These are phyloP conservation scores for Hymenotorrendiella dingleyae DNA, from an alignment of 2,329 filamentous ascomycete species.

Conservation along the genomic window DNA sequence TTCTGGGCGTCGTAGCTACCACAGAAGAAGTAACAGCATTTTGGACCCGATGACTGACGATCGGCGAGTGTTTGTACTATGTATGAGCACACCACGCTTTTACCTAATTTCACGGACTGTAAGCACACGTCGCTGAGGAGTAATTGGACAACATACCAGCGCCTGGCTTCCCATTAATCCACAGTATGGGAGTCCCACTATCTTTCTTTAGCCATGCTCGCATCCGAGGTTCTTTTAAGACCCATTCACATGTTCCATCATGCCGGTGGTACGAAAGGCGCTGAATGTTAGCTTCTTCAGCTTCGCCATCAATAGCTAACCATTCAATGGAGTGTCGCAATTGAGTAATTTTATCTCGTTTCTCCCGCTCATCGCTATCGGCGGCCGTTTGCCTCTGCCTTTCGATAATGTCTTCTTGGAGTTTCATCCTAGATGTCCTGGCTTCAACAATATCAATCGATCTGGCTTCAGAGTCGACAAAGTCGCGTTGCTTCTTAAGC, in stretches of 20 bases:
- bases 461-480: slow-evolving; percentile 12
- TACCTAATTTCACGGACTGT: slow-evolving; percentile 6
- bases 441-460: slow-evolving; percentile 14
- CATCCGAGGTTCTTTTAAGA: slow-evolving; percentile 1
- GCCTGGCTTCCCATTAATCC: slow-evolving; percentile 17
- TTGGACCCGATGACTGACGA: neutral
- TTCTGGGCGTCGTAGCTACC: slow-evolving; percentile 10
- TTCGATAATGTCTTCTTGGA: slow-evolving; percentile 4
- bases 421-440: slow-evolving; percentile 3
- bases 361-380: slow-evolving; percentile 6
- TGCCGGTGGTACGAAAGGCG: slow-evolving; percentile 1
- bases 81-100: slow-evolving; percentile 15
- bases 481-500: slow-evolving; percentile 11
- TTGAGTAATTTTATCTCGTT: neutral
- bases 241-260: slow-evolving; percentile 11
- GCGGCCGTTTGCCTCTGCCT: slow-evolving; percentile 1
- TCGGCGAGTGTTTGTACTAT: slow-evolving; percentile 6
- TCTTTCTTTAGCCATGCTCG: slow-evolving; percentile 10
- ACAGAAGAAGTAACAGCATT: slow-evolving; percentile 12
- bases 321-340: slow-evolving; percentile 10
- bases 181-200: slow-evolving; percentile 3
- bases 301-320: slow-evolving; percentile 9
- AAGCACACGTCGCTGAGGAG: neutral
- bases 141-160: slow-evolving; percentile 4
- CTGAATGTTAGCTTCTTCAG: slow-evolving; percentile 5